Percentiles rank a stretch among this genome's conserved stretches.
phyloP scores from a whole-genome alignment of 345 rosid genomes.

The Aquilaria yunnanensis region DNA sequence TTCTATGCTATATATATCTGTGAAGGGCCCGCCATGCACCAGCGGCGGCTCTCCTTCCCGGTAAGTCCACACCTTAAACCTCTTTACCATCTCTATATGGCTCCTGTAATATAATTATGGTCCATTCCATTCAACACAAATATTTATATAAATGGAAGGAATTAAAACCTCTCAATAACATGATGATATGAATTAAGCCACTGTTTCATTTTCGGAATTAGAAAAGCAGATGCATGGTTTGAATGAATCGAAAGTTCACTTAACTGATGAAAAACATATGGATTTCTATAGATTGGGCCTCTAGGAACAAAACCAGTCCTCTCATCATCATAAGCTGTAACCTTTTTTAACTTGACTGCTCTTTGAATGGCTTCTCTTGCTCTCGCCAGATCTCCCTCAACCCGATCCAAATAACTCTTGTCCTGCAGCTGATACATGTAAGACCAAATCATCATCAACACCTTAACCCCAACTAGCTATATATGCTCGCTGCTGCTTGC shows the following conservation, averaged over 20 bases:
- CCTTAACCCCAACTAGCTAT: too few relatives aligned
- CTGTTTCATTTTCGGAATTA: not conserved
- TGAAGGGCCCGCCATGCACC: conserved; percentile 17
- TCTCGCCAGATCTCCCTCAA: conserved; percentile 30
- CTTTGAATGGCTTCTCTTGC: conserved; percentile 41
- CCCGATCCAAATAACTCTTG: conserved; percentile 19
- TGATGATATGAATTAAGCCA: too few relatives aligned
- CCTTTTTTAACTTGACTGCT: conserved; percentile 29
- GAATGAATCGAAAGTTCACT: conserved; percentile 11
- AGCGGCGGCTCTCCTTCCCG: conserved; percentile 29
- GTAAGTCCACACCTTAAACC: conserved; percentile 33
- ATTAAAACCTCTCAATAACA: too few relatives aligned
- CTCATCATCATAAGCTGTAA: conserved; percentile 26
- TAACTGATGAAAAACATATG: conserved; percentile 55
- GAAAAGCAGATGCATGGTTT: not conserved
- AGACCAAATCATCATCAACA: too few relatives aligned
- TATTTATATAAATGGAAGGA: not conserved
- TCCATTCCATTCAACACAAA: not conserved
- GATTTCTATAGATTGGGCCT: conserved; percentile 45
- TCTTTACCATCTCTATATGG: conserved; percentile 31
- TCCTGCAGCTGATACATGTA: conserved; percentile 1
- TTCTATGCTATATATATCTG: conserved; percentile 21
- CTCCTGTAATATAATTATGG: conserved; percentile 14
- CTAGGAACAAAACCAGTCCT: conserved; percentile 26
- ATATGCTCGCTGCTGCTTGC: too few relatives aligned